Evolutionary conservation across 192 early-diverging fungal species (phyloP).

Genomic region (Blastocladiella britannica): DNA sequence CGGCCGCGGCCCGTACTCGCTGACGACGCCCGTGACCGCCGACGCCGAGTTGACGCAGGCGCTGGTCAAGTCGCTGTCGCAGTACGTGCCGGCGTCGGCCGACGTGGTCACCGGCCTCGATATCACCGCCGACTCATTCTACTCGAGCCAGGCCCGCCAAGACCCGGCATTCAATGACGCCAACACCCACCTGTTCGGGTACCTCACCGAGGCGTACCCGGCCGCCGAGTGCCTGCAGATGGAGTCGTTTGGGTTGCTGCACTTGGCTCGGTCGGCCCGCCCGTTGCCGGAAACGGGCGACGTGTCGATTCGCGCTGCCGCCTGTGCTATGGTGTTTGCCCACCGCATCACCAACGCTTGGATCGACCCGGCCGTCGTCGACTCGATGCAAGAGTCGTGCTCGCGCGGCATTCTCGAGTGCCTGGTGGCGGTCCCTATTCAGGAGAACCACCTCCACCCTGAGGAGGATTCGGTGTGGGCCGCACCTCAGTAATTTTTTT

Average conservation of each 20-base stretch:
- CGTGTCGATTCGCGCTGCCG: conserved; percentile 43
- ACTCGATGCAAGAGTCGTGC: conserved; percentile 25
- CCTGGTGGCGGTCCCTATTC: conserved; percentile 20
- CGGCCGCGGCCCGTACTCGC: conserved; percentile 29
- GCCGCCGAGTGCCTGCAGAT: conserved; percentile 49
- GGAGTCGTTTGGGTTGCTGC: conserved; percentile 70
- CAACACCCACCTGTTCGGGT: conserved; percentile 39
- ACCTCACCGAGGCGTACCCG: conserved; percentile 24
- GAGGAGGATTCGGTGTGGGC: conserved; percentile 24
- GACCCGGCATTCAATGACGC: conserved; percentile 54
- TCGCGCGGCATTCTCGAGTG: conserved; percentile 43
- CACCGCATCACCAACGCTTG: conserved; percentile 47
- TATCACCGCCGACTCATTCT: conserved; percentile 67
- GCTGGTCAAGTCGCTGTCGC: conserved; percentile 14
- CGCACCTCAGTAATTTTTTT: too few species aligned
- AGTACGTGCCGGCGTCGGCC: conserved; percentile 11
- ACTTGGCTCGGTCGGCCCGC: conserved; percentile 37
- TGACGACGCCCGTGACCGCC: conserved; percentile 36
- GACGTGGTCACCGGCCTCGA: conserved; percentile 39
- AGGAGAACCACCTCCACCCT: conserved; percentile 8
- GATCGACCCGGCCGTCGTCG: conserved; percentile 32
- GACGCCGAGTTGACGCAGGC: conserved; percentile 29
- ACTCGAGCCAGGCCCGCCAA: conserved; percentile 56
- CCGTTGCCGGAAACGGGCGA: conserved; percentile 8
- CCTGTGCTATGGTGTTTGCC: conserved; percentile 64